Base-by-base conservation (phyloP, 2,329 filamentous ascomycete species). In the Paraconiothyrium brasiliense region DNA sequence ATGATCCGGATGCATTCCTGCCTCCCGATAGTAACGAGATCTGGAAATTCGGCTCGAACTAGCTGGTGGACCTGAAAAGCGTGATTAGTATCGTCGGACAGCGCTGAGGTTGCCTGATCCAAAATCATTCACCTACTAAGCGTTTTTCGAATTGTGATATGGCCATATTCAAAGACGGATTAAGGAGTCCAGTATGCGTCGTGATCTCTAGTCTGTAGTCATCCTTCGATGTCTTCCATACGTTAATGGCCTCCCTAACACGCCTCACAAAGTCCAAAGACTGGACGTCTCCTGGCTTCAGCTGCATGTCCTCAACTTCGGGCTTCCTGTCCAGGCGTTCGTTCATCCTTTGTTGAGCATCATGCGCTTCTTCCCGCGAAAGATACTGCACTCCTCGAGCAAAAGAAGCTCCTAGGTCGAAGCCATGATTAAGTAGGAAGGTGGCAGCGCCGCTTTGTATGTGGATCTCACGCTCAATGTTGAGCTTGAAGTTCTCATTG, bases 341-440 rank as follows among this genome's bases (percentile, higher is more conserved):
- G 32, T 75, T 75, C 24, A 82, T 80, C 61, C 80, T 80, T 34
- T 80, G 71, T 57, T 83, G 79, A 3, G 84, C 84, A 9, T 77
- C 69, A 13, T 76, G 70, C 54, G 88, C 85, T 68, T 91, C 89
- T 30, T 84, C 79, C 39, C 85, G 82, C 1, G 88, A 90, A 6
- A 91, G 77, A 70, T 91, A 91, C 6, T 84, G 83, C 10, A 91
- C 84, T 7, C 89, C 89, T 30, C 80, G 72, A 4, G 73, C 80
- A 71, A 89, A 88, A 0, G 87, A 80, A 3, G 80, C 77, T 9
- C 85, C 83, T 67, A 91, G 82, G 64, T 85, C 81, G 70, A 91
- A 91, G 9, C 83, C 82, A 69, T 87, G 83, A 39, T 80, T 80
- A 10, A 87, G 74, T 8, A 91, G 78, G 62, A 91, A 91, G n/a